Evolutionary conservation across 345 rosid genomes (phyloP).

Genomic region (Carallia brachiata): DNA sequence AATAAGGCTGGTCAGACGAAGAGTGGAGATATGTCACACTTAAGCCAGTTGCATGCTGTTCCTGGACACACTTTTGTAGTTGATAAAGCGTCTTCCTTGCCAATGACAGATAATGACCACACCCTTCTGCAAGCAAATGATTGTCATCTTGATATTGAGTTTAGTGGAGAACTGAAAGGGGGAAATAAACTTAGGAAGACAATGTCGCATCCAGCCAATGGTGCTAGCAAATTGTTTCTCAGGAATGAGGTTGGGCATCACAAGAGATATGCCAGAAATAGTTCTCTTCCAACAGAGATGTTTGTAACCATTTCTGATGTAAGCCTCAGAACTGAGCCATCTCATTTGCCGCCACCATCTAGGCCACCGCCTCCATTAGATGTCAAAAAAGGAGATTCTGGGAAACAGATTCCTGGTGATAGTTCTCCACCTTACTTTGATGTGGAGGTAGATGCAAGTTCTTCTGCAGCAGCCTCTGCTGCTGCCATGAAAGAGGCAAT

Average conservation of each 20-base stretch:
- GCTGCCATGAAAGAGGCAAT: slow-evolving; percentile 78
- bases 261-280: slow-evolving; percentile 34
- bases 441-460: slow-evolving; percentile 86
- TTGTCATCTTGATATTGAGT: slow-evolving; percentile 27
- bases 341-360: slow-evolving; percentile 79
- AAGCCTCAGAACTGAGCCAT: slow-evolving; percentile 74
- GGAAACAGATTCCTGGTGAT: slow-evolving; percentile 37
- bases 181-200: slow-evolving; percentile 46
- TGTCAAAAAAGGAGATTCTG: slow-evolving; percentile 34
- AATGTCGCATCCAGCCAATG: slow-evolving; percentile 33
- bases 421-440: slow-evolving; percentile 75
- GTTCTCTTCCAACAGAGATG: slow-evolving; percentile 39
- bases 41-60: slow-evolving; percentile 41
- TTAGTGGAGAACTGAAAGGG: slow-evolving; percentile 25
- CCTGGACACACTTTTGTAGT: slow-evolving; percentile 58
- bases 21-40: slow-evolving; percentile 32
- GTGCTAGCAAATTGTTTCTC: slow-evolving; percentile 26
- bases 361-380: slow-evolving; percentile 66
- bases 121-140: slow-evolving; percentile 30
- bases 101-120: slow-evolving; percentile 23
- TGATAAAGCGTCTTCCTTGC: slow-evolving; percentile 42
- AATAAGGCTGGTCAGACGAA: slow-evolving; percentile 50
- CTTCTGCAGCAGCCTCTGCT: slow-evolving; percentile 71
- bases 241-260: slow-evolving; percentile 33
- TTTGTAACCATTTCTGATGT: slow-evolving; percentile 78